Evolutionary conservation across 2,329 filamentous ascomycete genomes (phyloP), one percentile per base, ranked within the genome.

Genomic region (Fusarium napiforme): DNA sequence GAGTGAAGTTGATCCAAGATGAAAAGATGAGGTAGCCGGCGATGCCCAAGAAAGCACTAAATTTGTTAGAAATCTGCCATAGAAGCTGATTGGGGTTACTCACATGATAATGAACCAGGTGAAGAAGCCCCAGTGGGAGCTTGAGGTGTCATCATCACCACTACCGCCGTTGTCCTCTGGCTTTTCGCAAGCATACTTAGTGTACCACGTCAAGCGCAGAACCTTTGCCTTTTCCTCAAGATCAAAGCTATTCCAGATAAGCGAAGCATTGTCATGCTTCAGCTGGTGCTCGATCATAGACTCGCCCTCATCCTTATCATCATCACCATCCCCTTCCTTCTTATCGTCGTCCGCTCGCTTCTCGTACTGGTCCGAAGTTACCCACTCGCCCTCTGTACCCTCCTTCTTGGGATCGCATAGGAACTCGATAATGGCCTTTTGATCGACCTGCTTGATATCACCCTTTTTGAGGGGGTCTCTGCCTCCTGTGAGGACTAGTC

Each of bases 1-100:
- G 93, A 85, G 95, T 98, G 88, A 98, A 98, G 86, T 98, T 98
- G 81, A 98, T 91, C 96, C 96, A 99, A 26, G 95, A 97, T 73
- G 96, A 95, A 80, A 98, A 98, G 81, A 98, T 97, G 74, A 99
- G 91, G 84, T 98, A 99, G 30, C 95, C 86, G 4, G 96, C 94
- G 45, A 91, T 92, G 50, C 90, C 90, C 71, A 98, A 88, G 88
- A 99, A 99, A 67, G 92, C 84, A 76, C 95, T 97, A 60, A n/a
- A 28, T 79, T 73, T 75, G 80, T 77, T 70, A 78, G 74, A 47
- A 19, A 40, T 46, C 9, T 2, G 15, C 18, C 19, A 32, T 18
- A 15, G 28, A 28, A 34, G 8, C 21, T 16, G 19, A 10, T 7
- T n/a, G 12, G 19, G 10, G 28, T 9, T 73, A 87, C 93, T 87